Conservation (phyloP, 1,284 basidiomycete species). For the Fomes fomentarius region DNA sequence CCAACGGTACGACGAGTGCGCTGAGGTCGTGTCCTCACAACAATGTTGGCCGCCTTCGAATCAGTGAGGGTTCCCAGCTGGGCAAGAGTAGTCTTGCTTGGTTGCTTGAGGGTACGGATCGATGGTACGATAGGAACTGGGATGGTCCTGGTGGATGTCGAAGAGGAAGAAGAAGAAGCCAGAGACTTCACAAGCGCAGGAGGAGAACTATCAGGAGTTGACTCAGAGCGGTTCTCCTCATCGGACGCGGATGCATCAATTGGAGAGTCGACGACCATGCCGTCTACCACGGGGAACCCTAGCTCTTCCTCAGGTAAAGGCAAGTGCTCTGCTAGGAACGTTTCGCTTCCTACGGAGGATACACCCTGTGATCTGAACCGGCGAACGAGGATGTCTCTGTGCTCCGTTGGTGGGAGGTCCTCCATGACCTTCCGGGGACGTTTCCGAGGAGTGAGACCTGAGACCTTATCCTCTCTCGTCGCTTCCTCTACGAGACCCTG, state of each 20-base stretch:
- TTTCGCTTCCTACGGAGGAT: conserved; percentile 37
- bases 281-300: conserved; percentile 14
- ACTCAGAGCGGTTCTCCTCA: conserved; percentile 21
- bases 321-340: conserved; percentile 36
- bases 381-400: conserved; percentile 58
- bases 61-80: conserved; percentile 38
- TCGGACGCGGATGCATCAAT: conserved; percentile 24
- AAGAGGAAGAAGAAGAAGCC: conserved; percentile 41
- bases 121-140: conserved; percentile 17
- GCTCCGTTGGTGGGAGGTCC: conserved; percentile 69
- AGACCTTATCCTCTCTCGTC: conserved; percentile 61
- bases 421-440: conserved; percentile 68
- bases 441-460: conserved; percentile 75
- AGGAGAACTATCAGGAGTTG: conserved; percentile 19
- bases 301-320: conserved; percentile 26
- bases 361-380: conserved; percentile 45
- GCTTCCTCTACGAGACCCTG: conserved; percentile 60
- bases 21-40: conserved; percentile 20
- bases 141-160: conserved; percentile 31
- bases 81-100: conserved; percentile 26
- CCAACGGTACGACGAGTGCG: conserved; percentile 22
- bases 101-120: conserved; percentile 23
- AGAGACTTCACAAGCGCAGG: conserved; percentile 24
- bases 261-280: conserved; percentile 22
- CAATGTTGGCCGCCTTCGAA: conserved; percentile 38